Conservation (phyloP, 1,139 yeast genomes). For the Saccharomyces hybrid region DNA sequence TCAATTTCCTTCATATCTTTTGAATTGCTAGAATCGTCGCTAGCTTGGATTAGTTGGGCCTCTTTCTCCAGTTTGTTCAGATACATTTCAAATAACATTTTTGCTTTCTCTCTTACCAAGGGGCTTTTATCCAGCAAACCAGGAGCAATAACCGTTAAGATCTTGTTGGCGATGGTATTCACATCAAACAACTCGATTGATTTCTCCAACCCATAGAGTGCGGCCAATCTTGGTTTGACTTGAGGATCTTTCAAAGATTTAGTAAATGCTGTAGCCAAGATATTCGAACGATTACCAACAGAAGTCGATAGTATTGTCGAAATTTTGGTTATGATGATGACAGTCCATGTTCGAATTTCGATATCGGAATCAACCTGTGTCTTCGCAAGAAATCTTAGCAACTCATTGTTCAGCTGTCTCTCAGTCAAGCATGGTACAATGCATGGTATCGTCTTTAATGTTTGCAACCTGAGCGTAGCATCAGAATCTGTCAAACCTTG, state of each 20-base stretch:
- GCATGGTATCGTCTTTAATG: slow-evolving; percentile 60
- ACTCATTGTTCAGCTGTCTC: slow-evolving; percentile 79
- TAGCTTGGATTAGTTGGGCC: slow-evolving; percentile 48
- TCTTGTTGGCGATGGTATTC: slow-evolving; percentile 69
- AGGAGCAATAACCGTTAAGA: slow-evolving; percentile 82
- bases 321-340: slow-evolving; percentile 65
- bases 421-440: slow-evolving; percentile 64
- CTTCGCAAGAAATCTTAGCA: slow-evolving; percentile 73
- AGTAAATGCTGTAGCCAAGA: slow-evolving; percentile 78
- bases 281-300: slow-evolving; percentile 50
- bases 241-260: slow-evolving; percentile 77
- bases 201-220: slow-evolving; percentile 64
- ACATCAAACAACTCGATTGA: slow-evolving; percentile 62
- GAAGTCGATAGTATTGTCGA: slow-evolving; percentile 53
- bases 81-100: slow-evolving; percentile 54
- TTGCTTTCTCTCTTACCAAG: slow-evolving; percentile 66
- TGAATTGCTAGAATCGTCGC: slow-evolving; percentile 36
- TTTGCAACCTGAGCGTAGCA: slow-evolving; percentile 69
- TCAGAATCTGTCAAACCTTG: slow-evolving; percentile 85
- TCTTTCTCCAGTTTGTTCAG: slow-evolving; percentile 58
- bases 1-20: slow-evolving; percentile 24
- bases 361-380: slow-evolving; percentile 81
- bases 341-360: slow-evolving; percentile 79
- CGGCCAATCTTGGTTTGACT: slow-evolving; percentile 68
- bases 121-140: slow-evolving; percentile 69